Evolutionary conservation across 2,329 filamentous ascomycete genomes (phyloP), one percentile per base, ranked within the genome.

Genomic region (Paramyrothecium roridum): DNA sequence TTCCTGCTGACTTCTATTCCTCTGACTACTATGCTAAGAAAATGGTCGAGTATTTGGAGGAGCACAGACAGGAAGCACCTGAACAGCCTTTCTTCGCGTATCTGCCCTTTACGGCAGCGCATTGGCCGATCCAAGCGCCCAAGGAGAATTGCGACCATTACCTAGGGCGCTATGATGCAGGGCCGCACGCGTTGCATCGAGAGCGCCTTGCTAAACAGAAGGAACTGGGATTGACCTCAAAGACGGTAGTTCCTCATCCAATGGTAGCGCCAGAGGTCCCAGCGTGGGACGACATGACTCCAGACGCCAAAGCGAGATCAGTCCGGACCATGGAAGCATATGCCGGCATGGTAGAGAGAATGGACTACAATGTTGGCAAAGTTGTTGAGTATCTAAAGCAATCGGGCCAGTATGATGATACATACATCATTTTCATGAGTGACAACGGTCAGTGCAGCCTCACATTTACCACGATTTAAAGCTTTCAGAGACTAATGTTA

Each of bases 71-170:
- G 3, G 61, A 60, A 6, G 63, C 69, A 21, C 59, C 58, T 23
- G 63, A 70, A 3, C 54, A 57, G 26, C 65, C 65, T 0, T 67
- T 67, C 56, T 65, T 70, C 52, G 62, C 58, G 6, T 68, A 64
- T 20, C 50, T 68, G 2, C 57, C 65, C 1, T 87, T 84, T 63
- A 83, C 82, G 0, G 83, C 84, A 0, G 83, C 83, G 3, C 84
- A 87, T 60, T 87, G 84, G 84, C 84, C 84, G 2, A 68, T 87
- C 2, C 84, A 87, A 61, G 82, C 82, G 0, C 82, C 83, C 0
- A 65, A 70, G 40, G 77, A 83, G 58, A 78, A 79, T 53, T 78
- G 83, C 43, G 72, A 76, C 17, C 80, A 84, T 57, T 87, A 86
- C 64, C 74, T 74, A 8, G 83, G 83, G 2, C 70, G 82, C 0